Base-by-base conservation (phyloP, 176 grass and related monocot genomes). In the Lolium rigidum region DNA sequence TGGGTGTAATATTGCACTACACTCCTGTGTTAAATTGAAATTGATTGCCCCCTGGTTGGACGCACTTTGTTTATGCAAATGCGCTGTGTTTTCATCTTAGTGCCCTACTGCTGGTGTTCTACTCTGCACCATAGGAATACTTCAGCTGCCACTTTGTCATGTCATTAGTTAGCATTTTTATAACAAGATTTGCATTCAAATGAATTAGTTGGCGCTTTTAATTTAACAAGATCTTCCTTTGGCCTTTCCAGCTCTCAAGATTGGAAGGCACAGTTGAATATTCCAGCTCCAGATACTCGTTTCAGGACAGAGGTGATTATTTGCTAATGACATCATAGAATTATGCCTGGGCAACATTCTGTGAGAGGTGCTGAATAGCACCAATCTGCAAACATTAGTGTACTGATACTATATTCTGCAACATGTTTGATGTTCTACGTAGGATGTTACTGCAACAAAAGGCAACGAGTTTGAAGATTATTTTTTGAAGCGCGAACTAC, bases 401-500 rank as follows among this genome's bases (percentile, higher is more conserved):
- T 73, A 73, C 58, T 55, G 17, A 78, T 61, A 41, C 47, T 55
- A 21, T 90, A 73, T 41, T 71, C 8, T 55, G 73, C 41, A 50
- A 83, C 71, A 50, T 79, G 49, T 67, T 55, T 80, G 24, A 20
- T 26, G 44, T 79, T 28, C 22, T 69, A 82, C 17, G 4, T 57
- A 94, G 93, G 93, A 94, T 94, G 93, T 94, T 35, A 94, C 90
- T 84, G 93, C 85, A 78, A 92, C 93, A 24, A 94, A 94, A 86
- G 90, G 90, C 64, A 94, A 94, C 44, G 90, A 90, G 47, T 94
- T 92, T 88, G 90, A 94, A 67, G 90, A 94, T 69, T 94, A 94
- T 83, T 92, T 94, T 90, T 75, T 94, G 78, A 94, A 94, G 69
- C 87, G 90, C 10, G 93, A 94, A 28, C 85, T 94, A 69, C 90